Base-by-base conservation (phyloP, 345 rosid species). In the Brassica cretica region DNA sequence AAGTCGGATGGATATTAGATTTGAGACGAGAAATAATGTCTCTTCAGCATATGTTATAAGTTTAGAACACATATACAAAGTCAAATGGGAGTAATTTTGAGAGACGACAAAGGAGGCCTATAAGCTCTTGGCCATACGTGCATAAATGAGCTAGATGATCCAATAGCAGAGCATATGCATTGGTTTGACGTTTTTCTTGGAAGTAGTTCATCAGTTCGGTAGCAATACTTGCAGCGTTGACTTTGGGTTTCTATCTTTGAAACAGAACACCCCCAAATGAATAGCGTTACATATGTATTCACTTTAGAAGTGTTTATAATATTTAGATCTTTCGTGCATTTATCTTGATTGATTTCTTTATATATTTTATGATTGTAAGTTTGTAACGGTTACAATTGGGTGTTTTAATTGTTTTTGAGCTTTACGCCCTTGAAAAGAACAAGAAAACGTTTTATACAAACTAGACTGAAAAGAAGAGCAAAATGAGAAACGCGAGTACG, bases 211-310 rank as follows among this genome's bases (percentile, higher is more conserved):
- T 39, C 71, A 63, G 78, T 71, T 77, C 82, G 61, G 53, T 71
- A n/a, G 66, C 69, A 12, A 68, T 30, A 46, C 46, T 39, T 32
- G 41, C 46, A 5, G 33, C 44, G 78, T 32, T 21, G 71, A 62
- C 69, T 80, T 84, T 78, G 21, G 81, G 72, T 65, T 77, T 87
- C 30, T 81, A 24, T 60, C 64, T 24, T 60, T 60, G 84, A 70
- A 82, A 82, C 82, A 78, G 73, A 4, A 83, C 78, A 71, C 89
- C 89, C 11, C 85, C 87, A 73, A 30, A 76, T 64, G 35, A 88
- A 84, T 24, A 87, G 85, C 76, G 79, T 84, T 60, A 25, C 33
- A 24, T 60, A 11, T 25, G 33, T 21, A 21, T 27, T 25, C 3
- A 44, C 0, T 8, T 29, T 30, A 11, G 8, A 18, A 18, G 7